Conservation (phyloP, 208 protist species). For the Crithidia brevicula region DNA sequence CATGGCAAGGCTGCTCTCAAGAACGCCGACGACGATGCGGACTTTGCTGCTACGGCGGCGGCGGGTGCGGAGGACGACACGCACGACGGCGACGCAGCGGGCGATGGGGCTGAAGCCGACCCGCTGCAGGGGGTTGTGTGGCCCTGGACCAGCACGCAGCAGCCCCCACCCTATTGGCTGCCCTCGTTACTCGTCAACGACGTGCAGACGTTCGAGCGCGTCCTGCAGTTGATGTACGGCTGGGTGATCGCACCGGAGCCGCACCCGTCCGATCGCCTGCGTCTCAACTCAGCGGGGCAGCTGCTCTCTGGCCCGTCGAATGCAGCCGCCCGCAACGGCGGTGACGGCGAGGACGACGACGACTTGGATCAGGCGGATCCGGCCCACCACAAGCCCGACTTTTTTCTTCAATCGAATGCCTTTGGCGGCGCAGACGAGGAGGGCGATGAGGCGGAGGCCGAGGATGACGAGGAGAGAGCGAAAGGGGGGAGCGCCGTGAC, state of each 20-base stretch:
- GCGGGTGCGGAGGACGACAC: constrained; percentile 14
- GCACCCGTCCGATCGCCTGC: constrained; percentile 33
- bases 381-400: constrained; percentile 24
- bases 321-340: constrained; percentile 1
- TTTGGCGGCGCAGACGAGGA: constrained; percentile 16
- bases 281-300: constrained; percentile 8
- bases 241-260: constrained; percentile 53
- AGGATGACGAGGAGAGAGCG: constrained; percentile 6
- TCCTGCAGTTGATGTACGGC: constrained; percentile 72
- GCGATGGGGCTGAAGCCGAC: constrained; percentile 1
- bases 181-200: constrained; percentile 70
- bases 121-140: constrained; percentile 21
- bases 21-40: constrained; percentile 28
- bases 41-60: neutral
- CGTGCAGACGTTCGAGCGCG: constrained; percentile 50
- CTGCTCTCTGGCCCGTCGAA: constrained; percentile 7
- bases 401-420: constrained; percentile 17
- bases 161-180: constrained; percentile 66
- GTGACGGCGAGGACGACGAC: constrained; percentile 24
- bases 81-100: constrained; percentile 31
- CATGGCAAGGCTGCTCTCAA: neutral
- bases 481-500: constrained; percentile 12
- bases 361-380: constrained; percentile 27
- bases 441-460: neutral
- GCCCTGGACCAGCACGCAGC: constrained; percentile 18